Base-by-base conservation (phyloP, 1,284 basidiomycete species). In the Psilocybe mexicana region DNA sequence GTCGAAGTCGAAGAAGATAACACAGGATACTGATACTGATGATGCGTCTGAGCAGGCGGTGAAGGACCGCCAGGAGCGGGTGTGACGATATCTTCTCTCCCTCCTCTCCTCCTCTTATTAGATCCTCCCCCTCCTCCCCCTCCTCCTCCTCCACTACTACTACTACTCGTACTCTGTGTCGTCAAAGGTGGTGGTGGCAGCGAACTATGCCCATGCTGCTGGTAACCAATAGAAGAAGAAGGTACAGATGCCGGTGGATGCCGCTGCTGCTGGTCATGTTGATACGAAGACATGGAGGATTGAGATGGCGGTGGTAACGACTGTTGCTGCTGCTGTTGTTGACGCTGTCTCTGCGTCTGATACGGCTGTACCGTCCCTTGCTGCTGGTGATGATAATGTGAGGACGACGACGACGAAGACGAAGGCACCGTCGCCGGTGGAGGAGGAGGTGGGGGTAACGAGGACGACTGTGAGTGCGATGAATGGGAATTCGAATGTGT, bases 231-330 rank as follows among this genome's bases (percentile, higher is more conserved):
- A 8, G 38, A 40, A 40, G 38, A 40, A 11, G 38, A 12, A 4
- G 38, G 12, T 12, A 12, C 7, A 3, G 38, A 12, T 40, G 38
- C 7, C n/a, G 38, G 38, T 3, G 4, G 62, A 58, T 70, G 62
- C 68, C 73, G 62, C 58, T 70, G 62, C 68, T 74, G 59, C 28
- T 54, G 52, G 38, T 56, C 30, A 26, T 54, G 61, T 23, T 57
- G 52, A 12, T 43, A 43, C 30, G 47, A 49, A 2, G 47, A 30
- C 26, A 28, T 3, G 1, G 47, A 49, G 18, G 38, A 40, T 4
- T 40, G 38, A 12, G 38, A 40, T 12, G 6, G 38, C 11, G 38
- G 14, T 40, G 38, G n/a, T 12, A 12, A 12, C 11, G 4, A 12
- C 38, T 11, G n/a, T 2, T 33, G 30, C 40, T 43, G 46, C 23